Percentiles rank a stretch among this genome's conserved stretches.
Conservation (phyloP, 495 filamentous ascomycete genomes). For the Penicillium argentinense region DNA sequence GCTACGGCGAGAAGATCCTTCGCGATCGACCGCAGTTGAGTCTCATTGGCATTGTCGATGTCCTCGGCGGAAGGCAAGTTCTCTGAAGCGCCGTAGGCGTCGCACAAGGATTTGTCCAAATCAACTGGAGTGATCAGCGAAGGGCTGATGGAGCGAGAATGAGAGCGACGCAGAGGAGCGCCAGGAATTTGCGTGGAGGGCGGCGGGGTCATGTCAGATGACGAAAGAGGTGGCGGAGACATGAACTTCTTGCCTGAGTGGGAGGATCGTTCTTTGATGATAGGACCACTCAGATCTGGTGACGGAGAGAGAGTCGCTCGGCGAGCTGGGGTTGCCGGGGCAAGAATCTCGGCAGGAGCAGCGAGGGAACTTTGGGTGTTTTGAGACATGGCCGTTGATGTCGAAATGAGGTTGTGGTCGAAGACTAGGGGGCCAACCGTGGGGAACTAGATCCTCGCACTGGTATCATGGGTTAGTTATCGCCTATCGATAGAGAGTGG, state of each 20-base stretch:
- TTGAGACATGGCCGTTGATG: slow-evolving; percentile 39
- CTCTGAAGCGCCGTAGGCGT: slow-evolving; percentile 47
- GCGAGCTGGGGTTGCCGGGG: slow-evolving; percentile 35
- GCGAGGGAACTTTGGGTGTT: slow-evolving; percentile 37
- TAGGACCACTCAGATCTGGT: slow-evolving; percentile 35
- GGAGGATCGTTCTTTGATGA: slow-evolving; percentile 28
- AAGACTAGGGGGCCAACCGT: slow-evolving; percentile 16
- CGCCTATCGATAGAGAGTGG: slow-evolving; percentile 10
- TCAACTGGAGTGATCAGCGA: slow-evolving; percentile 58
- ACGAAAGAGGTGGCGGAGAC: slow-evolving; percentile 42
- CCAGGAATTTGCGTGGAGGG: slow-evolving; percentile 67
- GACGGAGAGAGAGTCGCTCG: slow-evolving; percentile 43
- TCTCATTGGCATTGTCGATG: slow-evolving; percentile 58
- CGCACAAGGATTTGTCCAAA: slow-evolving; percentile 54
- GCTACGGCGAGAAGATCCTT: slow-evolving; percentile 51
- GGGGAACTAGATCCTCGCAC: slow-evolving; percentile 24
- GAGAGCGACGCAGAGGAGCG: slow-evolving; percentile 40
- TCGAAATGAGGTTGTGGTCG: slow-evolving; percentile 6
- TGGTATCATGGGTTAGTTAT: slow-evolving; percentile 17
- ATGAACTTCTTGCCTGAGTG: slow-evolving; percentile 36
- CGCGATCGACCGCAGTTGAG: slow-evolving; percentile 62
- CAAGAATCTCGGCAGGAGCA: slow-evolving; percentile 40
- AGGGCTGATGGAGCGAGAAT: slow-evolving; percentile 39
- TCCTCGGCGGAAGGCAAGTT: slow-evolving; percentile 61
- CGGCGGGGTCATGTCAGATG: slow-evolving; percentile 66